Percentiles rank a stretch among this genome's conserved stretches.
phyloP scores from a whole-genome alignment of 371 early-diverging fungal species.

The Syncephalastrum monosporum region DNA sequence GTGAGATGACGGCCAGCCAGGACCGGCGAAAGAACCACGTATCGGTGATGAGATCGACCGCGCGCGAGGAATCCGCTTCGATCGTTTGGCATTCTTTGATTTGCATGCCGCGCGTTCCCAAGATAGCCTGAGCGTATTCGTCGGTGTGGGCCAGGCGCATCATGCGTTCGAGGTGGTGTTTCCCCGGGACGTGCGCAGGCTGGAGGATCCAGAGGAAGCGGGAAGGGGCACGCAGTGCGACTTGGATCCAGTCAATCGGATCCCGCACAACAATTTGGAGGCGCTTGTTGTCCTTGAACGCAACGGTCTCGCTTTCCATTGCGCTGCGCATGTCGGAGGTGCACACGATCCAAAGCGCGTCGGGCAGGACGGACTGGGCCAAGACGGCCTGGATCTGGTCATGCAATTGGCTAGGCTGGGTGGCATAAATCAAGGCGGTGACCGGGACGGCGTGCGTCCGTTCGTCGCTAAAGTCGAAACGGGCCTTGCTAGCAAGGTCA shows the following conservation, averaged over 20 bases:
- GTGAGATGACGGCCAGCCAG: slow-evolving; percentile 26
- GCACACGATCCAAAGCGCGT: slow-evolving; percentile 52
- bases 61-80: slow-evolving; percentile 18
- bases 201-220: slow-evolving; percentile 52
- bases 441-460: slow-evolving; percentile 35
- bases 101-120: slow-evolving; percentile 34
- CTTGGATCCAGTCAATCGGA: slow-evolving; percentile 35
- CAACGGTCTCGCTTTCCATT: slow-evolving; percentile 24
- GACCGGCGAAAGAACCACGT: slow-evolving; percentile 41
- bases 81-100: slow-evolving; percentile 14
- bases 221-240: slow-evolving; percentile 38
- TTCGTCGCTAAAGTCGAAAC: slow-evolving; percentile 9
- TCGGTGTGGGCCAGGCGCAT: slow-evolving; percentile 42
- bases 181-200: slow-evolving; percentile 47
- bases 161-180: slow-evolving; percentile 41
- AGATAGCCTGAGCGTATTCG: slow-evolving; percentile 42
- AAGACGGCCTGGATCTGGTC: slow-evolving; percentile 49
- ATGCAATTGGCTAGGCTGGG: slow-evolving; percentile 26
- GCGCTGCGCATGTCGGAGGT: slow-evolving; percentile 14
- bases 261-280: slow-evolving; percentile 34
- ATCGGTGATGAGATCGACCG: slow-evolving; percentile 31
- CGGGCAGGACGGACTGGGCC: slow-evolving; percentile 48
- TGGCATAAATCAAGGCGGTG: slow-evolving; percentile 47
- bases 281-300: slow-evolving; percentile 21
- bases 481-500: slow-evolving; percentile 10